phyloP scores from a whole-genome alignment of 2,329 filamentous ascomycete genomes.

The Colletotrichum tropicicola region DNA sequence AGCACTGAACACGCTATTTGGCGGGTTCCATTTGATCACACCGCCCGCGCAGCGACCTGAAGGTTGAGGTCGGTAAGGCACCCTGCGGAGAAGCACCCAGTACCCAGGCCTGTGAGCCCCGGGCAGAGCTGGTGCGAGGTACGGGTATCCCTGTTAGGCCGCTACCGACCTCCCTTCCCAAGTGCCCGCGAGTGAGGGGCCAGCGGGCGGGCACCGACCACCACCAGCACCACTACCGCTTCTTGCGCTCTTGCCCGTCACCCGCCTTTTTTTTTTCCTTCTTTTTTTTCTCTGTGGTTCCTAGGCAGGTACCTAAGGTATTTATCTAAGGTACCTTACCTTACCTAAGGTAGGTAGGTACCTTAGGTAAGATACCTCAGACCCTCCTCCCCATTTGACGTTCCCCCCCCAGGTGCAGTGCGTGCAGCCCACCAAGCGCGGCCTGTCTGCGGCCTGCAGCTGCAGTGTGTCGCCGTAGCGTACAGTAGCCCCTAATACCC shows the following conservation, averaged over 20 bases:
- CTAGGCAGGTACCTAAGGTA: neutral
- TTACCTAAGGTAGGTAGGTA: neutral
- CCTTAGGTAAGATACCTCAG: neutral
- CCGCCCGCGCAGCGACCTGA: constrained; percentile 5
- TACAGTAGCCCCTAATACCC: neutral
- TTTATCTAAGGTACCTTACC: neutral
- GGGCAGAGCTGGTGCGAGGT: constrained; percentile 14
- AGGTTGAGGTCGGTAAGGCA: constrained; percentile 4
- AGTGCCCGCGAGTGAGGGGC: too few species aligned
- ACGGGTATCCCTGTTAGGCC: constrained; percentile 13
- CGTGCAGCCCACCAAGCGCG: neutral
- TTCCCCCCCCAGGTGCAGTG: neutral
- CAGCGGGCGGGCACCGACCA: too few species aligned
- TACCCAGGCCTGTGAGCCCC: too few species aligned
- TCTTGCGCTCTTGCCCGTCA: constrained; percentile 4
- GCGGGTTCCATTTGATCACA: constrained; percentile 29
- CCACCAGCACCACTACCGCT: constrained; percentile 15
- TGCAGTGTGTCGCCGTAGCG: neutral
- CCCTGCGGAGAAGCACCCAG: neutral
- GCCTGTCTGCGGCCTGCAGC: neutral
- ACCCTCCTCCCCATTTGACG: neutral
- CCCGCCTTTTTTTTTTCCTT: constrained; percentile 2
- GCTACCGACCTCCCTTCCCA: constrained; percentile 15
- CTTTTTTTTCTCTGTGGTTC: neutral
- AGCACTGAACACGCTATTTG: constrained; percentile 25